Percentiles rank a stretch among this genome's conserved stretches.
Conservation (phyloP, 345 rosid genomes). For the Hibiscus mutabilis region DNA sequence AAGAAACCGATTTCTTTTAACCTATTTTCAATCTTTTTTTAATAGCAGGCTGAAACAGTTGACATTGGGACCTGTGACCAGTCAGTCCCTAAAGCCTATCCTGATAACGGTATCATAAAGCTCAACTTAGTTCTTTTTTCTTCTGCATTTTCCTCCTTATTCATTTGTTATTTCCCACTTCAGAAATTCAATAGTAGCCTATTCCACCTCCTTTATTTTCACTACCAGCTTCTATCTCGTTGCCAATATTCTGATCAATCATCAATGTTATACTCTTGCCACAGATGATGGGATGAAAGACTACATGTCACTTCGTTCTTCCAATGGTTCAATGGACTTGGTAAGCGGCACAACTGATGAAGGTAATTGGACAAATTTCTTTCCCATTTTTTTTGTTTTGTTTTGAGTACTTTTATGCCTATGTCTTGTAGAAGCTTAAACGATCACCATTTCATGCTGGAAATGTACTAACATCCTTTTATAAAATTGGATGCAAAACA, state of each 20-base stretch:
- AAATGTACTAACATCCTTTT: not conserved
- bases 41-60: slow-evolving; percentile 51
- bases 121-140: not conserved
- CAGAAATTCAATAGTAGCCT: not conserved
- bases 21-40: slow-evolving; percentile 5
- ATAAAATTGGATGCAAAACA: not conserved
- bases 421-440: not conserved
- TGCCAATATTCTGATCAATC: not conserved
- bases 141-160: not conserved
- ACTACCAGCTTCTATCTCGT: not conserved
- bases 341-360: slow-evolving; percentile 38
- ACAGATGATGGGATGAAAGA: slow-evolving; percentile 50
- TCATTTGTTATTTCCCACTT: slow-evolving; percentile 2
- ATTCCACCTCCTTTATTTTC: not conserved
- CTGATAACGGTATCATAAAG: not conserved
- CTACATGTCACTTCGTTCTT: slow-evolving; percentile 26
- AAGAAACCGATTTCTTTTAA: slow-evolving; percentile 4
- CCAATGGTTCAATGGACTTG: slow-evolving; percentile 29
- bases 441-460: not conserved
- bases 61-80: slow-evolving; percentile 64
- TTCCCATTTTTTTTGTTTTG: not conserved
- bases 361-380: slow-evolving; percentile 33
- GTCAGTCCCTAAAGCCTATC: slow-evolving; percentile 24
- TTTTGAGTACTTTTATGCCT: not conserved
- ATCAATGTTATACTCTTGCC: slow-evolving; percentile 7